A percentile compares a stretch with the other conserved stretches of the same genome.
These are phyloP conservation scores for Mortierella sp. DNA, from an alignment of 371 early-diverging fungal species.

Conservation along the genomic window DNA sequence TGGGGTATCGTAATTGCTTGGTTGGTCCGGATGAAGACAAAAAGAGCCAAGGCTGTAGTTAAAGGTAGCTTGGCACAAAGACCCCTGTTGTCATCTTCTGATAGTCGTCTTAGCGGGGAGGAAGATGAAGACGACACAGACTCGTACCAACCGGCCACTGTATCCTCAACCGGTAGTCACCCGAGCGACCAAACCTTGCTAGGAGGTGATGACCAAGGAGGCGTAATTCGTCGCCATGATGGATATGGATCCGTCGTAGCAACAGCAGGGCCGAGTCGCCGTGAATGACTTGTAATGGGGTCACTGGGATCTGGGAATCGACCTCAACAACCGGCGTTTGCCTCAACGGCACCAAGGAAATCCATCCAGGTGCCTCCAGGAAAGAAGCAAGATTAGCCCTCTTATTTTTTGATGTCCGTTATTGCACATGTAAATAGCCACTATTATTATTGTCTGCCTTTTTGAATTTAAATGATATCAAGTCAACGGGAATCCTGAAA, in stretches of 20 bases:
- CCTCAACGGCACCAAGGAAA: constrained; percentile 2
- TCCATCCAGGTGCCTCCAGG: not conserved
- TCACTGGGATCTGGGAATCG: constrained; percentile 1
- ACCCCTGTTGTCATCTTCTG: constrained; percentile 5
- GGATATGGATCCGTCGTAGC: constrained; percentile 16
- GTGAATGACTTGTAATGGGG: constrained; percentile 16
- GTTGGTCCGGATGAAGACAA: constrained; percentile 52
- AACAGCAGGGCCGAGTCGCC: not conserved
- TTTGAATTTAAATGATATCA: not conserved
- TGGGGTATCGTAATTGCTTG: constrained; percentile 61
- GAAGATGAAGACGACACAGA: not conserved
- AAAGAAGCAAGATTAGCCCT: constrained; percentile 21
- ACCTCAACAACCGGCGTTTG: not conserved
- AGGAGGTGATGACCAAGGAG: constrained; percentile 4
- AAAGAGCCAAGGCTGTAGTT: constrained; percentile 6
- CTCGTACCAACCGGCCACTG: constrained; percentile 6
- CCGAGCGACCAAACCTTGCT: constrained; percentile 6
- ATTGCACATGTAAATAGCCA: not conserved
- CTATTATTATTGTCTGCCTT: not conserved
- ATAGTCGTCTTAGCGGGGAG: constrained; percentile 5
- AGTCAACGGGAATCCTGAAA: not conserved
- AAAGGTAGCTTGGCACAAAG: not conserved
- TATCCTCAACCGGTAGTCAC: constrained; percentile 2
- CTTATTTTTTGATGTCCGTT: not conserved
- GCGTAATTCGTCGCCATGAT: constrained; percentile 18